Conservation (phyloP, 23 red algal species). For the Gracilaria vermiculophylla region DNA sequence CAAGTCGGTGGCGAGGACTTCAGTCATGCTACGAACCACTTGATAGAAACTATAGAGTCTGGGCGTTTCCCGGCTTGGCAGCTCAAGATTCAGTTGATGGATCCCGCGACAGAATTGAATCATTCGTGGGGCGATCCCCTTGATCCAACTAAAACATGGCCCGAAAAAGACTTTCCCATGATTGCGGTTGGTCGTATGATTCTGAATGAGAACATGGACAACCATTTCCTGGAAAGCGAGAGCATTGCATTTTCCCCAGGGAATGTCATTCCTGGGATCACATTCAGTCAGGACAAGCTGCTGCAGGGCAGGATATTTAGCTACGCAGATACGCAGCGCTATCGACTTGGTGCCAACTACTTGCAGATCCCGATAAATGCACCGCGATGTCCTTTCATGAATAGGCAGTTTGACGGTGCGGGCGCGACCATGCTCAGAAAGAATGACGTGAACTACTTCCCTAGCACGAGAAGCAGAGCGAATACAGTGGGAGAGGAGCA, state of each 20-base stretch:
- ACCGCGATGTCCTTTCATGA: slow-evolving; percentile 77
- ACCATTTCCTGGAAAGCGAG: slow-evolving; percentile 93
- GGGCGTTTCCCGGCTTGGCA: slow-evolving; percentile 89
- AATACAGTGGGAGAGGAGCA: slow-evolving; percentile 47
- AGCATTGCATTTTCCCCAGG: slow-evolving; percentile 94
- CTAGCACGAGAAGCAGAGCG: slow-evolving; percentile 46
- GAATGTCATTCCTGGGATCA: slow-evolving; percentile 89
- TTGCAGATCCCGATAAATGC: slow-evolving; percentile 94
- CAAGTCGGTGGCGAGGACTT: slow-evolving; percentile 85
- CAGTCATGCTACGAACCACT: slow-evolving; percentile 92
- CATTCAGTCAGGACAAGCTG: slow-evolving; percentile 92
- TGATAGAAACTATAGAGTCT: slow-evolving; percentile 85
- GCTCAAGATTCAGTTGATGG: slow-evolving; percentile 93
- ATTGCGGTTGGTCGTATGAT: slow-evolving; percentile 86
- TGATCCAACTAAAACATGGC: slow-evolving; percentile 95
- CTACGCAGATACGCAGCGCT: slow-evolving; percentile 97
- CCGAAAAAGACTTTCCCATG: slow-evolving; percentile 86
- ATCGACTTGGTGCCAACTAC: slow-evolving; percentile 95
- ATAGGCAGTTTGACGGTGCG: slow-evolving; percentile 86
- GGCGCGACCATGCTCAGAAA: slow-evolving; percentile 82
- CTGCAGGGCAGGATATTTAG: slow-evolving; percentile 92
- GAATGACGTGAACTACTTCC: slow-evolving; percentile 94
- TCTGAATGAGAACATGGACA: slow-evolving; percentile 90
- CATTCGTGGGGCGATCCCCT: slow-evolving; percentile 87
- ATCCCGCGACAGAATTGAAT: slow-evolving; percentile 59